phyloP scores from a whole-genome alignment of 768 basidiomycete species.

The Lactarius sp. region DNA sequence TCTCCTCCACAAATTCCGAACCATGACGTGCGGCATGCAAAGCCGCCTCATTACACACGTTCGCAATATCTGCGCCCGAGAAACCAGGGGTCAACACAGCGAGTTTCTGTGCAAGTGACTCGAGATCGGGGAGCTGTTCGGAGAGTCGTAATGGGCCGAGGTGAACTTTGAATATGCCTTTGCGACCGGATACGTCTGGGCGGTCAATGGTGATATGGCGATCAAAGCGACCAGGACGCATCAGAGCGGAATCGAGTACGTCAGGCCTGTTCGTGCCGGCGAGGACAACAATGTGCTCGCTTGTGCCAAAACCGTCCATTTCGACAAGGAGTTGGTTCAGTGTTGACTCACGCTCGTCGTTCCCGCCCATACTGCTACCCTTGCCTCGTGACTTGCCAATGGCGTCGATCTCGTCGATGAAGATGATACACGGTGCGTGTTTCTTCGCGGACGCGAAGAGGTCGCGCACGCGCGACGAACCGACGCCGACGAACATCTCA shows the following conservation, averaged over 20 bases:
- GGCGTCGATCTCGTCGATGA: conserved; percentile 98
- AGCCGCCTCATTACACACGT: conserved; percentile 97
- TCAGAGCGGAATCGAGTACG: conserved; percentile 89
- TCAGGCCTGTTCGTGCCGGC: conserved; percentile 97
- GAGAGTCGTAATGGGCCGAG: conserved; percentile 76
- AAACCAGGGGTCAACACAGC: conserved; percentile 97
- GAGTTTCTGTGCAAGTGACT: conserved; percentile 80
- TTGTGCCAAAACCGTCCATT: conserved; percentile 99
- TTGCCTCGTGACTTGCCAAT: conserved; percentile 92
- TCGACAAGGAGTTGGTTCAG: conserved; percentile 97
- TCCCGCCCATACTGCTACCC: conserved; percentile 76
- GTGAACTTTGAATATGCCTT: conserved; percentile 92
- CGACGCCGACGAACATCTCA: conserved; percentile 99
- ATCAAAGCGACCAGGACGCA: conserved; percentile 98
- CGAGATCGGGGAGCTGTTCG: conserved; percentile 44
- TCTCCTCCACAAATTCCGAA: conserved; percentile 71
- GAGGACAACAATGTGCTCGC: conserved; percentile 93
- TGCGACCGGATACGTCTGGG: conserved; percentile 90
- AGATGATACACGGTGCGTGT: conserved; percentile 97
- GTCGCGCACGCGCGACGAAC: conserved; percentile 94
- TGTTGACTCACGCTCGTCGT: conserved; percentile 97
- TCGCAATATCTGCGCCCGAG: conserved; percentile 98
- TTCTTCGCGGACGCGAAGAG: conserved; percentile 97
- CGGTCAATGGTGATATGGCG: conserved; percentile 93
- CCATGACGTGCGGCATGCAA: conserved; percentile 86